Conservation (phyloP, 345 rosid genomes). For the Nephelium lappaceum region DNA sequence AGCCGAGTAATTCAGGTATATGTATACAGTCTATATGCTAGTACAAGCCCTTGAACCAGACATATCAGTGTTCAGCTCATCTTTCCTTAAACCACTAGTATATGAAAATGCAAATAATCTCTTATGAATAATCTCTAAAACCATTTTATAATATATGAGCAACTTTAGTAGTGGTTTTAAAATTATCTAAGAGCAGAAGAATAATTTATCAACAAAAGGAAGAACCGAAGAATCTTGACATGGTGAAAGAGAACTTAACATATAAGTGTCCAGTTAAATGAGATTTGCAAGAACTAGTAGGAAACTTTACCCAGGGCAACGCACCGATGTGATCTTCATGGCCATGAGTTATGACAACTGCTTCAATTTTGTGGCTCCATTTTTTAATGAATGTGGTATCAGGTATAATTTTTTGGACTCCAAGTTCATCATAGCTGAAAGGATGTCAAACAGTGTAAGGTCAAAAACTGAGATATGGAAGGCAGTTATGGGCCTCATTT, state of each 20-base stretch:
- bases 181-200: background rate
- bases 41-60: background rate
- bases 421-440: conserved; percentile 88
- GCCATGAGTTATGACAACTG: conserved; percentile 95
- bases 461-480: conserved; percentile 18
- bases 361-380: conserved; percentile 98
- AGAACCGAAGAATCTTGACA: background rate
- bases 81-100: background rate
- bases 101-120: background rate
- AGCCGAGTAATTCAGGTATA: background rate
- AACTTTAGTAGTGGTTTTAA: background rate
- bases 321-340: conserved; percentile 99
- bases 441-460: conserved; percentile 13
- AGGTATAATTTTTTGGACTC: conserved; percentile 91
- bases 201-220: background rate
- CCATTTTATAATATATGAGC: background rate
- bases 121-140: background rate
- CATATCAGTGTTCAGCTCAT: background rate
- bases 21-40: background rate
- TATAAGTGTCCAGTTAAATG: background rate
- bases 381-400: conserved; percentile 93
- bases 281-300: conserved; percentile 37
- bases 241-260: conserved; percentile 1
- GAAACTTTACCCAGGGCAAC: conserved; percentile 98
- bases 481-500: background rate